Conservation (phyloP, 2,329 filamentous ascomycete genomes). For the Zelopaecilomyces penicillatus region DNA sequence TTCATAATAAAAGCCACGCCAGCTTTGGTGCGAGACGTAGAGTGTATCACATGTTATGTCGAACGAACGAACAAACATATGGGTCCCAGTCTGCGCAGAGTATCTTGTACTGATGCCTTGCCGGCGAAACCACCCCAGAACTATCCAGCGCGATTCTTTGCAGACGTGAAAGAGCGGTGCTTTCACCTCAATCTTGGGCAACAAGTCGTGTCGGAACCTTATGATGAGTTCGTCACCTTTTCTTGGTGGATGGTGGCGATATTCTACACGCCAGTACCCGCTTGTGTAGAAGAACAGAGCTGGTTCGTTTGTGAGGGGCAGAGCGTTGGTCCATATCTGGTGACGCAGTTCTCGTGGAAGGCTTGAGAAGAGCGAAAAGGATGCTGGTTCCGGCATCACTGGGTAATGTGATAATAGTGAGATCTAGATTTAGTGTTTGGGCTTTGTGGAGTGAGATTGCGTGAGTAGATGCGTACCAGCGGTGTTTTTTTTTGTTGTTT, state of each 20-base stretch:
- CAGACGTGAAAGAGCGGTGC: not conserved
- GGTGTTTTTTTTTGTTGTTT: too few relatives aligned
- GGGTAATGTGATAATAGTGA: too few relatives aligned
- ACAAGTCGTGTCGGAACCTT: not conserved
- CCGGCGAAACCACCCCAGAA: not conserved
- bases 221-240: not conserved
- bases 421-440: too few relatives aligned
- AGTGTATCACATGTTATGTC: not conserved
- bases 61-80: not conserved
- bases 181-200: not conserved
- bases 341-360: conserved; percentile 1
- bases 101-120: not conserved
- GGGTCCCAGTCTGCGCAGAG: not conserved
- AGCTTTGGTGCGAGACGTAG: not conserved
- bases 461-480: too few relatives aligned
- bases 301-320: not conserved
- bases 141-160: not conserved
- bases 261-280: not conserved
- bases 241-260: not conserved
- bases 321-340: conserved; percentile 1
- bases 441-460: too few relatives aligned
- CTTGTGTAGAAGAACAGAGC: not conserved
- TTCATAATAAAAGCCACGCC: too few relatives aligned
- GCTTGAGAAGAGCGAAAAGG: not conserved
- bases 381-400: not conserved